These are phyloP conservation scores for Russula earlei DNA, from an alignment of 768 basidiomycete genomes.

Conservation along the genomic window DNA sequence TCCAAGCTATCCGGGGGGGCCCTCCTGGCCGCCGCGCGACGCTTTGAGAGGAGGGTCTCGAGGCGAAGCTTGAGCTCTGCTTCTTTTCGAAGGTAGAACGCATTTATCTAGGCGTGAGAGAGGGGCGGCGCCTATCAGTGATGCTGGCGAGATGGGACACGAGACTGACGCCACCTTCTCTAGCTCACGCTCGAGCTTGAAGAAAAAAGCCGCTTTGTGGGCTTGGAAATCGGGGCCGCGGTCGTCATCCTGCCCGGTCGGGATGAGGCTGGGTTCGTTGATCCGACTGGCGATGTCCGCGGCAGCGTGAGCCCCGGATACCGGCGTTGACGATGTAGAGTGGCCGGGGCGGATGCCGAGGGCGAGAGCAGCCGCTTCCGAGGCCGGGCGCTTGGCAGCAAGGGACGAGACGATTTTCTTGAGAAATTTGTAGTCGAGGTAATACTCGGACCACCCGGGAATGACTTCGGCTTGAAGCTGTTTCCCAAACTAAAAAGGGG, in stretches of 20 bases:
- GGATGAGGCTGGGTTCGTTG: conserved; percentile 51
- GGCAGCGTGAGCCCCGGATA: conserved; percentile 25
- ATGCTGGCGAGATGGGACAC: neutral
- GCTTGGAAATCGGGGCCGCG: conserved; percentile 83
- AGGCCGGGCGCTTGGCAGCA: conserved; percentile 78
- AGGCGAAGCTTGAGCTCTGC: conserved; percentile 87
- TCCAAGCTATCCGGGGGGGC: conserved; percentile 60
- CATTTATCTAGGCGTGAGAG: conserved; percentile 65
- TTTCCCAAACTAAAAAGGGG: conserved; percentile 78
- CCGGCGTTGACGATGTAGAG: conserved; percentile 29
- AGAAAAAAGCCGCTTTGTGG: conserved; percentile 97
- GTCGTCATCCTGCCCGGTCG: conserved; percentile 58
- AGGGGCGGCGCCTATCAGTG: conserved; percentile 2
- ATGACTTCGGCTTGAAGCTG: conserved; percentile 93
- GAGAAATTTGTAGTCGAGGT: conserved; percentile 96
- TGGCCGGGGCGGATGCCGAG: conserved; percentile 68
- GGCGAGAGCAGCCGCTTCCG: conserved; percentile 82
- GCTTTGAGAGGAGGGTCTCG: conserved; percentile 87
- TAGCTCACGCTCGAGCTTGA: conserved; percentile 93
- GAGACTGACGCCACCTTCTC: conserved; percentile 61
- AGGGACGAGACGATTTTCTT: conserved; percentile 98
- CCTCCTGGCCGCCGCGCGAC: conserved; percentile 70
- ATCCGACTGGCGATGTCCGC: conserved; percentile 21
- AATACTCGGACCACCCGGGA: conserved; percentile 92
- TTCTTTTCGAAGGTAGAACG: conserved; percentile 96